Evolutionary conservation across 345 rosid species (phyloP).

Genomic region (Punica granatum): DNA sequence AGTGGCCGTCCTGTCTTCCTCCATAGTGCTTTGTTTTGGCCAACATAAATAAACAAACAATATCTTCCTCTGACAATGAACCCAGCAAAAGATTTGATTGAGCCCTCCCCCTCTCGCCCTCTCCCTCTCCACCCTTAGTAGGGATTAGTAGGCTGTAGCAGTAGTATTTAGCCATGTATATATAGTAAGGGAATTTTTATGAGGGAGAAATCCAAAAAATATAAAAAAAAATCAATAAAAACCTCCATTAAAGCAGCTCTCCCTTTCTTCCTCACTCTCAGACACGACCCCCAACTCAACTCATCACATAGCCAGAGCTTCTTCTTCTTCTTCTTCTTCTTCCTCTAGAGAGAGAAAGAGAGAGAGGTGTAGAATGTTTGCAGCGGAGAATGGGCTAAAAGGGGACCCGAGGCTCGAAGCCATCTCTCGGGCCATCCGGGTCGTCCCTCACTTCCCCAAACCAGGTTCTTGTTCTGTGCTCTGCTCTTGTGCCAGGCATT

Average conservation of each 20-base stretch:
- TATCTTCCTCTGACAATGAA: conserved; percentile 17
- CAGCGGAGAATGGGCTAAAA: conserved; percentile 65
- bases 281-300: not conserved
- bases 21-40: conserved; percentile 33
- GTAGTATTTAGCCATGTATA: not conserved
- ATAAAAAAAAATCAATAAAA: not conserved
- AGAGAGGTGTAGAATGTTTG: conserved; percentile 36
- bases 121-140: not conserved
- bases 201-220: conserved; percentile 12
- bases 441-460: conserved; percentile 71
- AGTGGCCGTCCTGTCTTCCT: not conserved
- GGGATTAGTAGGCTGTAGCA: not conserved
- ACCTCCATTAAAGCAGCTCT: conserved; percentile 7
- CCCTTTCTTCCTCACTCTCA: not conserved
- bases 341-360: not conserved
- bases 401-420: conserved; percentile 65
- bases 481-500: not conserved
- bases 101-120: conserved; percentile 3
- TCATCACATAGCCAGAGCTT: not conserved
- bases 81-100: conserved; percentile 14
- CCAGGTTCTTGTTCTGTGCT: conserved; percentile 29
- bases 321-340: not conserved
- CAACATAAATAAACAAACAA: conserved; percentile 42
- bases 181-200: not conserved
- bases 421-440: conserved; percentile 59